Evolutionary conservation across 805 yeast genomes (phyloP).

Genomic region (Cyberlindnera nakhonratchasimensis): DNA sequence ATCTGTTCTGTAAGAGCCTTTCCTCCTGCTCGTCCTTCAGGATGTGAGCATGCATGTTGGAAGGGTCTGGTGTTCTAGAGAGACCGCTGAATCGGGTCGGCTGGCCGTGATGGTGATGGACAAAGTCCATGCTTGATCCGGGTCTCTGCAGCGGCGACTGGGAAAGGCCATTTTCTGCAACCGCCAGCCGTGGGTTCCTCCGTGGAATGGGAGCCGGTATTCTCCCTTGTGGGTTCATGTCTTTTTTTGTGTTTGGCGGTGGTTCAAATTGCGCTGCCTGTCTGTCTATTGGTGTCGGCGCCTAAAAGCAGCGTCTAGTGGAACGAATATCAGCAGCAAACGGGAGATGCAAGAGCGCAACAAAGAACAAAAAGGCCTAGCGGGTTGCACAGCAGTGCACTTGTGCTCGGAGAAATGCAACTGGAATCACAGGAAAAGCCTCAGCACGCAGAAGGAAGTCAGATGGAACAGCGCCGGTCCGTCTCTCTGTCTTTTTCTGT

Average conservation of each 20-base stretch:
- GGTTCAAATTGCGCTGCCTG: neutral
- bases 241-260: neutral
- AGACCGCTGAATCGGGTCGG: constrained; percentile 7
- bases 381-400: no score
- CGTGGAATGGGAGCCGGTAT: constrained; percentile 26
- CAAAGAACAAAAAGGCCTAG: no score
- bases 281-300: no score
- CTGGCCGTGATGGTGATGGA: constrained; percentile 6
- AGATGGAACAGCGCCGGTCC: no score
- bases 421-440: no score
- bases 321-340: no score
- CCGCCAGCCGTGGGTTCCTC: constrained; percentile 15
- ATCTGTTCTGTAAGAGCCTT: constrained; percentile 27
- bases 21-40: constrained; percentile 18
- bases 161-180: constrained; percentile 4
- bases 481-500: no score
- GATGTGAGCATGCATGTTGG: constrained; percentile 9
- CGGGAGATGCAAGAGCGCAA: no score
- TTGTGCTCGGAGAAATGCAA: no score
- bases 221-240: constrained; percentile 3
- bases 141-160: constrained; percentile 16
- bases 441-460: no score
- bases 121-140: constrained; percentile 16
- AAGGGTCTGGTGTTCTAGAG: constrained; percentile 28
- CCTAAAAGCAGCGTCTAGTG: no score